These are phyloP conservation scores for Ambrosia hybrid DNA, from an alignment of 140 eudicot species.

Conservation along the genomic window DNA sequence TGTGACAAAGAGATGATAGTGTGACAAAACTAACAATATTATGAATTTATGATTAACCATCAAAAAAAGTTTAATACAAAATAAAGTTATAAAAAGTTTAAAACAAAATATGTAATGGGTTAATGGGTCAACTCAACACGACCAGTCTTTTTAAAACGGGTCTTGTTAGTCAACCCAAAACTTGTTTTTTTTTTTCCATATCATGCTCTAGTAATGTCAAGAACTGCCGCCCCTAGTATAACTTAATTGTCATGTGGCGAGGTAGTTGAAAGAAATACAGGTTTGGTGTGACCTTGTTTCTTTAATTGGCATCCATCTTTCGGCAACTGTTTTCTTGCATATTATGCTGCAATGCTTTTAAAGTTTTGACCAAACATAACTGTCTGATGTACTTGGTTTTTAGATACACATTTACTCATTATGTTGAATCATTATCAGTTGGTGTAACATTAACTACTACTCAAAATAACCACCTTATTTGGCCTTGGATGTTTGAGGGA, in stretches of 20 bases:
- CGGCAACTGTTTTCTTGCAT: constrained; percentile 1
- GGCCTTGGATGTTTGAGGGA: not conserved
- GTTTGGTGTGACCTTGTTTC: not conserved
- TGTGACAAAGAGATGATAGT: no score
- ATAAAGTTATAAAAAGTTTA: no score
- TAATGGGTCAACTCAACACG: no score
- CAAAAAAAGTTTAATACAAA: no score
- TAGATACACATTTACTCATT: not conserved
- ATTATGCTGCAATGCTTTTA: not conserved
- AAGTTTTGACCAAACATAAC: not conserved
- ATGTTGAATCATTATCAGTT: not conserved
- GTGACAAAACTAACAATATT: no score
- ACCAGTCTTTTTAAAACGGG: no score
- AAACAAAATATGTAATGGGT: no score
- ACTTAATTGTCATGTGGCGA: constrained; percentile 3
- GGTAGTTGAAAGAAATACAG: constrained; percentile 28
- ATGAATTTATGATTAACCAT: no score
- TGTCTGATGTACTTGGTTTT: not conserved
- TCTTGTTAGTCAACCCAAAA: no score
- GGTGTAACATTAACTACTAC: constrained; percentile 23
- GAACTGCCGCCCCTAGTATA: not conserved
- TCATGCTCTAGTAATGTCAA: no score
- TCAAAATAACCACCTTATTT: not conserved
- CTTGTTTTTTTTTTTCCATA: no score
- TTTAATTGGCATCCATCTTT: constrained; percentile 6